phyloP scores from a whole-genome alignment of 1,139 yeast species.

The Candida anutae region DNA sequence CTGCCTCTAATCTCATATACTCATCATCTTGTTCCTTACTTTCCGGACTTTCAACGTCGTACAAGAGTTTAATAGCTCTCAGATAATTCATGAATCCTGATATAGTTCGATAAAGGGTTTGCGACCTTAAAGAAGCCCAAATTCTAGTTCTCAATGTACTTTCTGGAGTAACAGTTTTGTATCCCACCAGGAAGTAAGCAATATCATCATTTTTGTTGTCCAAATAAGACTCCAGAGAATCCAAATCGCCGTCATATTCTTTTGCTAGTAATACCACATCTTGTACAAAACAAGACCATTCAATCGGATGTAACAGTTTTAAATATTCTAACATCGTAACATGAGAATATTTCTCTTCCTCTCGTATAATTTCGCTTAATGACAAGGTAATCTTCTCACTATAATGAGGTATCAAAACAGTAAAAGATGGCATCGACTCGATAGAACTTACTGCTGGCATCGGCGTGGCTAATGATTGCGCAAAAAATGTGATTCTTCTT shows the following conservation, averaged over 20 bases:
- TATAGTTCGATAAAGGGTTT: slow-evolving; percentile 47
- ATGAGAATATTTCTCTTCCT: slow-evolving; percentile 42
- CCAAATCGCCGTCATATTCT: slow-evolving; percentile 30
- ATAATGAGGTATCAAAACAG: slow-evolving; percentile 47
- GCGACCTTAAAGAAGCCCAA: slow-evolving; percentile 53
- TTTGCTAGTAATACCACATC: slow-evolving; percentile 44
- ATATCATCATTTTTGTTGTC: slow-evolving; percentile 25
- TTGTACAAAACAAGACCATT: slow-evolving; percentile 45
- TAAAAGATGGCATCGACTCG: slow-evolving; percentile 40
- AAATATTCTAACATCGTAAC: slow-evolving; percentile 45
- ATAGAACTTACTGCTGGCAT: slow-evolving; percentile 41
- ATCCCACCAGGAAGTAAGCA: slow-evolving; percentile 44
- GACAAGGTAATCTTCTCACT: slow-evolving; percentile 42
- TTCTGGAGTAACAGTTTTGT: slow-evolving; percentile 47
- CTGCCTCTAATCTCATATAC: slow-evolving; percentile 25
- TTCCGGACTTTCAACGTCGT: slow-evolving; percentile 31
- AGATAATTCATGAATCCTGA: slow-evolving; percentile 54
- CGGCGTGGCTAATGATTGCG: slow-evolving; percentile 47
- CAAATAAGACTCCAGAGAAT: slow-evolving; percentile 14
- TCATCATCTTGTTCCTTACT: slow-evolving; percentile 11
- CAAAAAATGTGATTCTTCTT: slow-evolving; percentile 46
- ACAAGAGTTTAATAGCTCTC: slow-evolving; percentile 41
- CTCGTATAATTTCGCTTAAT: slow-evolving; percentile 38
- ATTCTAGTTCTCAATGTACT: slow-evolving; percentile 45
- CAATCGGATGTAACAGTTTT: slow-evolving; percentile 42